These are phyloP conservation scores for Ceratocystis huliohia DNA, from an alignment of 2,329 filamentous ascomycete genomes.

Conservation along the genomic window DNA sequence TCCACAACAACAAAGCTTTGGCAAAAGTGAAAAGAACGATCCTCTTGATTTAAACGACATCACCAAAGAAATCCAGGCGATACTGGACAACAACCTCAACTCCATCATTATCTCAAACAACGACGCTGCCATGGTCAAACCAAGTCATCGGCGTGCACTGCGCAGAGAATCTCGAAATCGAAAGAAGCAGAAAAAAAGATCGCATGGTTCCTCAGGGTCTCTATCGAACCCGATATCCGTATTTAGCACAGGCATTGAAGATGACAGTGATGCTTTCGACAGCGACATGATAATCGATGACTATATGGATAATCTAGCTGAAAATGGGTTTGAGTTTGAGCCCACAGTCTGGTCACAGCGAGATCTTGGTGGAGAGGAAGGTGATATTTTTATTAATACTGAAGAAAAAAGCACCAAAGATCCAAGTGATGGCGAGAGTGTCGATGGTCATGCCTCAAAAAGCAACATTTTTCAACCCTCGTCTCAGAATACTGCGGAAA, in stretches of 20 bases:
- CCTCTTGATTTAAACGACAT: not conserved
- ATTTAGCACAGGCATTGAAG: not conserved
- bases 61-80: constrained; percentile 4
- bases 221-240: not conserved
- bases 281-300: constrained; percentile 31
- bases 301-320: constrained; percentile 55
- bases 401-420: not conserved
- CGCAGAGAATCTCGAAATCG: constrained; percentile 21
- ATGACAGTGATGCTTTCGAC: constrained; percentile 7
- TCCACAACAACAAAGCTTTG: not conserved
- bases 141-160: constrained; percentile 13
- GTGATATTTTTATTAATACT: constrained; percentile 20
- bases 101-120: not conserved
- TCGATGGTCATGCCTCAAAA: not conserved
- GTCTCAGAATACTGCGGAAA: no score
- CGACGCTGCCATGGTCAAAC: constrained; percentile 15
- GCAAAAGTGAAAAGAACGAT: not conserved
- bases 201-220: not conserved
- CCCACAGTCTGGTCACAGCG: constrained; percentile 44
- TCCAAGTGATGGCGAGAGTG: not conserved
- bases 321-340: constrained; percentile 40
- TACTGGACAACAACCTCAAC: not conserved
- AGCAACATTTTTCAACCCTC: not conserved
- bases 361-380: constrained; percentile 25
- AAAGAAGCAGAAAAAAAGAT: constrained; percentile 21